Base-by-base conservation (phyloP, 2,329 filamentous ascomycete genomes). In the Diplodia intermedia region DNA sequence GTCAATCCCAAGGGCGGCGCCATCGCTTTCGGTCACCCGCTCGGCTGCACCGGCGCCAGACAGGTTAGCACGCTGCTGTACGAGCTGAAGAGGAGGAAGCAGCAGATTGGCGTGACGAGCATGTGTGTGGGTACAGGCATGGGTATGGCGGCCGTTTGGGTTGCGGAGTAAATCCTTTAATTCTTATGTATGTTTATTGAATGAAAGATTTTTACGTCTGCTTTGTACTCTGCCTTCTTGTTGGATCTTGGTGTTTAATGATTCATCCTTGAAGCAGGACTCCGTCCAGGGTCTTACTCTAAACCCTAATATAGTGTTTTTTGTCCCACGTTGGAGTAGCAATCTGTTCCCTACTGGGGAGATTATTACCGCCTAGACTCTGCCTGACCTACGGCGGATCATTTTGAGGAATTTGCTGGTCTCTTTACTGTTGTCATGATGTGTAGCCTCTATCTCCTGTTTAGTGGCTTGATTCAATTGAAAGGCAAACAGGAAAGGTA, bases 41-140 rank as follows among this genome's bases (percentile, higher is more conserved):
- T 98, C 20, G 95, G 95, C 68, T 97, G 93, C 82, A 98, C 95
- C 0, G 95, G 95, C 65, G 93, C 94, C 11, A 87, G 95, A 77
- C 95, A 98, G 83, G 92, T 99, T 57, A 93, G 91, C 76, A 98
- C 95, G 12, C 82, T 98, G 75, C 83, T 98, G 71, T 96, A 93
- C 73, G 94, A 98, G 86, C 83, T 98, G 74, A 91, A 88, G 86
- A 86, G 94, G 78, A 95, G 88, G 66, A 89, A 90, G 69, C 86
- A 95, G 86, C 91, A 91, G 86, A 83, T 98, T 70, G 95, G 95
- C 63, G 89, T 97, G 52, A 97, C 93, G 36, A 94, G 91, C 80
- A 98, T 98, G 95, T 99, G 95, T 79, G 83, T 98, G 61, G 95
- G 94, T 63, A 98, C 94, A 2, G 94, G 93, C 65, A 98, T 98